A percentile compares a stretch with the other conserved stretches of the same genome.
phyloP scores from a whole-genome alignment of 495 filamentous ascomycete species.

The Friedmanniomyces endolithicus region DNA sequence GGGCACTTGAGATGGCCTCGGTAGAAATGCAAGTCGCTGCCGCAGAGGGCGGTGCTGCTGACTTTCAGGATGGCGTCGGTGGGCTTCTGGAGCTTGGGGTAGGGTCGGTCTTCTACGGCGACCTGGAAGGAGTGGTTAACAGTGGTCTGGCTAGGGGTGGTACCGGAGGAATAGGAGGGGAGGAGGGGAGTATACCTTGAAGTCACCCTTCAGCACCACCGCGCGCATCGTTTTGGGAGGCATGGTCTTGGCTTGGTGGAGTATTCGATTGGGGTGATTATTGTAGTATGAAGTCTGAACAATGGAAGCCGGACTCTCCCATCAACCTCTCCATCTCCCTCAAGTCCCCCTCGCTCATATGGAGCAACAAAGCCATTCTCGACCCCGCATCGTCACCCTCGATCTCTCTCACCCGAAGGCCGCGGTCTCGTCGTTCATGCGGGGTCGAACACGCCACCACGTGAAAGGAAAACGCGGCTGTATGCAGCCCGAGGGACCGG shows the following conservation, averaged over 20 bases:
- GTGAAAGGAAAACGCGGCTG: no score
- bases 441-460: no score
- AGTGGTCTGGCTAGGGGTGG: background rate
- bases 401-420: no score
- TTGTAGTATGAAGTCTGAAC: background rate
- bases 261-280: background rate
- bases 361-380: no score
- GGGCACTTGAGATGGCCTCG: conserved; percentile 50
- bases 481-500: no score
- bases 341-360: no score
- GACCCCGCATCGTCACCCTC: no score
- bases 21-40: conserved; percentile 84
- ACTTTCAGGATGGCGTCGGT: conserved; percentile 81
- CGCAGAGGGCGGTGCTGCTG: conserved; percentile 74
- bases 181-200: conserved; percentile 33
- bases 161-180: background rate
- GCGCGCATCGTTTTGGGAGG: conserved; percentile 48
- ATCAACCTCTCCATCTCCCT: no score
- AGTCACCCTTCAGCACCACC: conserved; percentile 55
- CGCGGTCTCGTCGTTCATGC: no score
- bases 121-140: conserved; percentile 28
- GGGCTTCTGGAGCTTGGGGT: conserved; percentile 54
- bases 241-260: conserved; percentile 1
- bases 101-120: conserved; percentile 50
- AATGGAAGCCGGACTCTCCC: no score